Conservation (phyloP, 2,329 filamentous ascomycete genomes). For the Raffaelea deltoideospora region DNA sequence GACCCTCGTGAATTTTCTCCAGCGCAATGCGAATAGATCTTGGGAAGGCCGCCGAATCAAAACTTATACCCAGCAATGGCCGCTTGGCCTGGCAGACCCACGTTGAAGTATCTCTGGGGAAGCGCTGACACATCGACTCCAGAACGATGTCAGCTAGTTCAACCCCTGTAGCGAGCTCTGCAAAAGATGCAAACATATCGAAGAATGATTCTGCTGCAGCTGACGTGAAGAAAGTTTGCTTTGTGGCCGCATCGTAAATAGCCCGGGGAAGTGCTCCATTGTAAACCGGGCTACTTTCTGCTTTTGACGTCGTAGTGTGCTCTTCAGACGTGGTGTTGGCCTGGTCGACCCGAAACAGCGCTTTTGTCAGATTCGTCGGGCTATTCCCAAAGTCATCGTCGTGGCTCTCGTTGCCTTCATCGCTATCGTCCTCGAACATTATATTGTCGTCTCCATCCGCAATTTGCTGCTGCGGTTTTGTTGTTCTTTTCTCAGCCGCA, state of each 20-base stretch:
- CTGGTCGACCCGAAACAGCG: conserved; percentile 21
- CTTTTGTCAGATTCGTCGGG: conserved; percentile 24
- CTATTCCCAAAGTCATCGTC: conserved; percentile 30
- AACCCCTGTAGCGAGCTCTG: conserved; percentile 41
- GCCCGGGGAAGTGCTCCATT: conserved; percentile 88
- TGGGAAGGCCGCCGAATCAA: conserved; percentile 56
- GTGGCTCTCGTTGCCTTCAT: conserved; percentile 29
- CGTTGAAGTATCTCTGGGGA: conserved; percentile 46
- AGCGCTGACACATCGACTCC: conserved; percentile 41
- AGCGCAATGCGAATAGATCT: conserved; percentile 52
- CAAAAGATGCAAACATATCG: conserved; percentile 59
- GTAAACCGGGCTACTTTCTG: conserved; percentile 71
- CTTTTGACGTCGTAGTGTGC: too few relatives aligned
- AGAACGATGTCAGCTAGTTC: conserved; percentile 63
- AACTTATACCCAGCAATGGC: conserved; percentile 50
- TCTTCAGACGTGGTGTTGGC: conserved; percentile 24
- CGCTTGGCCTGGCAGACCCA: conserved; percentile 57
- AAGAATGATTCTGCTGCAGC: conserved; percentile 64
- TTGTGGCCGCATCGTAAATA: conserved; percentile 75
- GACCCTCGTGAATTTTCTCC: conserved; percentile 37
- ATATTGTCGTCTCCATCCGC: conserved; percentile 31
- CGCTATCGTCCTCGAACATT: conserved; percentile 27
- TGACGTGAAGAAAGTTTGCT: conserved; percentile 55
- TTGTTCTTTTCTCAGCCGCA: conserved; percentile 32
- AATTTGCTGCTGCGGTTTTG: conserved; percentile 19